phyloP scores from a whole-genome alignment of 108 stramenopile genomes.

The Bacterosira constricta region DNA sequence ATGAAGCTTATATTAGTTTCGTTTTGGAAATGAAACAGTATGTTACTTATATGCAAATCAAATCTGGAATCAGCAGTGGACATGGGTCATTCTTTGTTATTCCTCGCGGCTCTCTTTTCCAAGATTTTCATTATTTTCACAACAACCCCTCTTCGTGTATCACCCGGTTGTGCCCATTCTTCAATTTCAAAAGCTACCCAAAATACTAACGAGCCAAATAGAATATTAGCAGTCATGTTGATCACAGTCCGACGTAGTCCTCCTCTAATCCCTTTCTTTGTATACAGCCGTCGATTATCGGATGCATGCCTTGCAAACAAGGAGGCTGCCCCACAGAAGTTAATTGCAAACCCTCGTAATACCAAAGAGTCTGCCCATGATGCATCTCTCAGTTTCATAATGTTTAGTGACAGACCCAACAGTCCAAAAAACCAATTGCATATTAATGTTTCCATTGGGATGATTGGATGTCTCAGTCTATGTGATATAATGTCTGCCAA shows the following conservation, averaged over 20 bases:
- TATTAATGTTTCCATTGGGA: conserved; percentile 38
- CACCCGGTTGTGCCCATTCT: background rate
- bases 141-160: background rate
- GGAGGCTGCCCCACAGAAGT: conserved; percentile 47
- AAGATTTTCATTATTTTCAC: background rate
- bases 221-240: conserved; percentile 29
- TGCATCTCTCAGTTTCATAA: conserved; percentile 11
- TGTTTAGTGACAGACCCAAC: conserved; percentile 20
- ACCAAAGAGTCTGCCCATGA: conserved; percentile 26
- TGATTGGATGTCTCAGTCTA: conserved; percentile 1
- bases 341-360: conserved; percentile 28
- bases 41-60: background rate
- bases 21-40: conserved; percentile 8
- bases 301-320: conserved; percentile 37
- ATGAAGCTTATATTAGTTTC: too few species aligned
- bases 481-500: background rate
- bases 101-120: background rate
- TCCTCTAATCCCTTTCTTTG: conserved; percentile 6
- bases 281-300: conserved; percentile 28
- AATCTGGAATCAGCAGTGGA: background rate
- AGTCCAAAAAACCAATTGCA: conserved; percentile 39
- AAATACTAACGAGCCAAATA: conserved; percentile 41
- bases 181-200: conserved; percentile 41
- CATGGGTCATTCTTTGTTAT: background rate
- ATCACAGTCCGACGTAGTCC: conserved; percentile 9